These are phyloP conservation scores for Cystofilobasidium ferigula DNA, from an alignment of 768 basidiomycete species.

Conservation along the genomic window DNA sequence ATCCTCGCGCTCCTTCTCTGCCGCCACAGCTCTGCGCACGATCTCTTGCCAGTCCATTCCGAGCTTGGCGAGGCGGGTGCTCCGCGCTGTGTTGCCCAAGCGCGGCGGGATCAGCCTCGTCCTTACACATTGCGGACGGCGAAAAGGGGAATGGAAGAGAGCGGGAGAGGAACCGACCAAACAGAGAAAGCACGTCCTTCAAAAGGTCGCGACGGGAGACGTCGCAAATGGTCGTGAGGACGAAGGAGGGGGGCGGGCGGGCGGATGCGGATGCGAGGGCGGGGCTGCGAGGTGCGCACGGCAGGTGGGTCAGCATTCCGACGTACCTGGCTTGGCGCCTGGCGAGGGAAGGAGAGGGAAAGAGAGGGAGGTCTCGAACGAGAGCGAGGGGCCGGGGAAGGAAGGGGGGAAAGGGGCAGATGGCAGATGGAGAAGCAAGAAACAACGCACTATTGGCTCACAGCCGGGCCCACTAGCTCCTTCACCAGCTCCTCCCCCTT, in stretches of 20 bases:
- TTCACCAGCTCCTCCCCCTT: slow-evolving; percentile 85
- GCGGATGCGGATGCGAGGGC: slow-evolving; percentile 58
- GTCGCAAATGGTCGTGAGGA: slow-evolving; percentile 52
- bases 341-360: background rate
- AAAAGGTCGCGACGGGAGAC: slow-evolving; percentile 69
- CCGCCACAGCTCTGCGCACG: slow-evolving; percentile 36
- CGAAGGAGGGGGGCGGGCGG: slow-evolving; percentile 24
- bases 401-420: slow-evolving; percentile 65
- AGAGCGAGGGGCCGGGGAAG: background rate
- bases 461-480: slow-evolving; percentile 46
- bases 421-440: no score
- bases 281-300: slow-evolving; percentile 50
- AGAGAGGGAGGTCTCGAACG: slow-evolving; percentile 14
- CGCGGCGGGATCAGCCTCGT: background rate
- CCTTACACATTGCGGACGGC: no score
- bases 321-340: no score
- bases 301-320: background rate
- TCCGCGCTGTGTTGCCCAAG: slow-evolving; percentile 46
- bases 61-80: slow-evolving; percentile 61
- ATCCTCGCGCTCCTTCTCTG: slow-evolving; percentile 12
- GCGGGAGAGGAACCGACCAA: slow-evolving; percentile 46
- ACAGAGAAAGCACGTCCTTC: slow-evolving; percentile 63
- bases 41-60: slow-evolving; percentile 74
- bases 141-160: slow-evolving; percentile 5
- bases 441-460: slow-evolving; percentile 31